These are phyloP conservation scores for Nakaseomyces delphensis DNA, from an alignment of 1,139 yeast genomes.

Conservation along the genomic window DNA sequence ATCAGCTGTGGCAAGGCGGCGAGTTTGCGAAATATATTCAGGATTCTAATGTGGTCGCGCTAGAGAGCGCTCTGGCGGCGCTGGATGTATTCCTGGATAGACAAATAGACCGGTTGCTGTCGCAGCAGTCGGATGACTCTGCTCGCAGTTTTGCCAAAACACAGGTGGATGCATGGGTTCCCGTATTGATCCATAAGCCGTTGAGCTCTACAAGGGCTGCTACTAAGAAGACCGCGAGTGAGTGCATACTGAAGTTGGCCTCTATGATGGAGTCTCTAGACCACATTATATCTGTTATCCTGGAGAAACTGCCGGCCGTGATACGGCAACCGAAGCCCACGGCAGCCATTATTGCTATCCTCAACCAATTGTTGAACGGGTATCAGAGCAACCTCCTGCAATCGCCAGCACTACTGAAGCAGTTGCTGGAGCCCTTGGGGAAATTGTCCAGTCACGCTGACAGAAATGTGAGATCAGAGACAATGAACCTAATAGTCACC, in stretches of 20 bases:
- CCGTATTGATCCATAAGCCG: conserved; percentile 62
- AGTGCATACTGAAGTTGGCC: conserved; percentile 51
- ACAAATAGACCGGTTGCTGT: background rate
- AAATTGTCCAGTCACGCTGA: conserved; percentile 82
- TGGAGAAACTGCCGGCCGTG: conserved; percentile 32
- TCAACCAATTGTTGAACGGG: conserved; percentile 43
- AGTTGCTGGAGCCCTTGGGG: conserved; percentile 36
- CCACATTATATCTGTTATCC: conserved; percentile 51
- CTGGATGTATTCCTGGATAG: conserved; percentile 15
- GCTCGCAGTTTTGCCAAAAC: background rate
- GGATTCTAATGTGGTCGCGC: conserved; percentile 88
- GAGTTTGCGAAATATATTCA: conserved; percentile 48
- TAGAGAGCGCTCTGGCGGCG: conserved; percentile 65
- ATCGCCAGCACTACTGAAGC: conserved; percentile 34
- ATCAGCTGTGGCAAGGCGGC: conserved; percentile 45
- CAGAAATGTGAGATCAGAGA: conserved; percentile 72
- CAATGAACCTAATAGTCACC: conserved; percentile 61
- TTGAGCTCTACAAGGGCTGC: conserved; percentile 66
- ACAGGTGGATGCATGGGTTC: conserved; percentile 35
- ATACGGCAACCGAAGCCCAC: conserved; percentile 67
- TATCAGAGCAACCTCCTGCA: conserved; percentile 51
- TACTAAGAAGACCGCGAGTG: conserved; percentile 59
- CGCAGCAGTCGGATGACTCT: conserved; percentile 7
- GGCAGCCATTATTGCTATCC: conserved; percentile 45
- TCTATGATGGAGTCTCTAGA: conserved; percentile 58